Conservation (phyloP, 1,284 basidiomycete species). For the Leccinum colubrinum region DNA sequence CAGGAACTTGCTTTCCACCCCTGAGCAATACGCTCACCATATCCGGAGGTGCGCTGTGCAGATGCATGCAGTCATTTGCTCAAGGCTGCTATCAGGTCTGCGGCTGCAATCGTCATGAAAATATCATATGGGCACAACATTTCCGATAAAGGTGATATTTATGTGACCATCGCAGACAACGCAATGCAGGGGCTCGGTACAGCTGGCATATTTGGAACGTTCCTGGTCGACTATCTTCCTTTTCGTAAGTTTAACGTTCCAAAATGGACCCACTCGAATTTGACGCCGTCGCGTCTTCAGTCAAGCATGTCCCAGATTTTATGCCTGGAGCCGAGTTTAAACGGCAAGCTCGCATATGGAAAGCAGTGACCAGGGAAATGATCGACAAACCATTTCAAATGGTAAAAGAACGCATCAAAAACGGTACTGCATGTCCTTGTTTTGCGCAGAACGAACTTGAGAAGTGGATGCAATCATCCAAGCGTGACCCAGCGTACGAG, state of each 20-base stretch:
- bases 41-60: slow-evolving; percentile 32
- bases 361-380: slow-evolving; percentile 36
- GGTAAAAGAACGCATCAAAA: slow-evolving; percentile 36
- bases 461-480: slow-evolving; percentile 22
- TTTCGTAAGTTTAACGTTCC: slow-evolving; percentile 18
- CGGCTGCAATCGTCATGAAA: slow-evolving; percentile 39
- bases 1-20: slow-evolving; percentile 35
- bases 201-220: slow-evolving; percentile 42
- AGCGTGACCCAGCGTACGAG: slow-evolving; percentile 30
- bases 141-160: slow-evolving; percentile 39
- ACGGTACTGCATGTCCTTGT: slow-evolving; percentile 33
- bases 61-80: background rate
- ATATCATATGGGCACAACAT: slow-evolving; percentile 41
- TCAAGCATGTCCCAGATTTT: slow-evolving; percentile 40
- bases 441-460: slow-evolving; percentile 40
- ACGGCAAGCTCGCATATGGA: slow-evolving; percentile 40
- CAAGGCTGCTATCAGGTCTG: slow-evolving; percentile 23
- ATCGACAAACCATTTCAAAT: slow-evolving; percentile 41
- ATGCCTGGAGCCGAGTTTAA: slow-evolving; percentile 40
- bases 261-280: background rate
- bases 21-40: slow-evolving; percentile 36
- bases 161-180: slow-evolving; percentile 42
- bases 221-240: slow-evolving; percentile 37
- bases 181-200: slow-evolving; percentile 35
- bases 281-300: slow-evolving; percentile 19